Conservation (phyloP, 495 filamentous ascomycete genomes). For the Astrothelium subdiscretum region DNA sequence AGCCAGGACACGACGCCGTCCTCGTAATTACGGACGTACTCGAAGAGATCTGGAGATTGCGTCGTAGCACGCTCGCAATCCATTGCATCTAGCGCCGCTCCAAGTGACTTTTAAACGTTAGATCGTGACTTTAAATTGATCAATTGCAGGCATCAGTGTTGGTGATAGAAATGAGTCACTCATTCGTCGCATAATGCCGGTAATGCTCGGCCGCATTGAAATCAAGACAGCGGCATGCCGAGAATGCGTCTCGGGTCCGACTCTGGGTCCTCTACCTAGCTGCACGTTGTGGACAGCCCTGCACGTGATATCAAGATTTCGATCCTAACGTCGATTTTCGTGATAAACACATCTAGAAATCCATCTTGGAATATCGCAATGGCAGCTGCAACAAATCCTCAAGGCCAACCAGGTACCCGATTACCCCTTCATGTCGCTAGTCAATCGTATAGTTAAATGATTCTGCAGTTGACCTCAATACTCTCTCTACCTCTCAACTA, state of each 20-base stretch:
- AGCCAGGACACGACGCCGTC: neutral
- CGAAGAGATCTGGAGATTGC: neutral
- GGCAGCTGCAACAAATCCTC: neutral
- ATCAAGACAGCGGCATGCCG: too few relatives aligned
- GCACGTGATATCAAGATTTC: neutral
- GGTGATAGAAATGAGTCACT: neutral
- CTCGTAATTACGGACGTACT: neutral
- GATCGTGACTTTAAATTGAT: neutral
- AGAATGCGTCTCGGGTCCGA: too few relatives aligned
- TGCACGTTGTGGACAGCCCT: neutral
- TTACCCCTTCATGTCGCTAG: neutral
- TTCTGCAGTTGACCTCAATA: constrained; percentile 47
- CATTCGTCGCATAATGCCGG: neutral
- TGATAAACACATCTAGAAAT: neutral
- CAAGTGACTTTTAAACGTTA: neutral
- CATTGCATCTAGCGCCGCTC: neutral
- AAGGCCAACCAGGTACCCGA: neutral
- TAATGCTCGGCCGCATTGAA: neutral
- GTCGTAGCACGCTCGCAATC: too few relatives aligned
- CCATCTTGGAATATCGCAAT: neutral
- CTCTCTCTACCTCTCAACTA: constrained; percentile 45
- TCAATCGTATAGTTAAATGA: neutral
- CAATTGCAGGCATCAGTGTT: neutral
- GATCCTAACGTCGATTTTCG: neutral
- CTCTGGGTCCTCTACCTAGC: too few relatives aligned